These are phyloP conservation scores for Yamadazyma atlantica DNA, from an alignment of 1,139 yeast genomes.

Conservation along the genomic window DNA sequence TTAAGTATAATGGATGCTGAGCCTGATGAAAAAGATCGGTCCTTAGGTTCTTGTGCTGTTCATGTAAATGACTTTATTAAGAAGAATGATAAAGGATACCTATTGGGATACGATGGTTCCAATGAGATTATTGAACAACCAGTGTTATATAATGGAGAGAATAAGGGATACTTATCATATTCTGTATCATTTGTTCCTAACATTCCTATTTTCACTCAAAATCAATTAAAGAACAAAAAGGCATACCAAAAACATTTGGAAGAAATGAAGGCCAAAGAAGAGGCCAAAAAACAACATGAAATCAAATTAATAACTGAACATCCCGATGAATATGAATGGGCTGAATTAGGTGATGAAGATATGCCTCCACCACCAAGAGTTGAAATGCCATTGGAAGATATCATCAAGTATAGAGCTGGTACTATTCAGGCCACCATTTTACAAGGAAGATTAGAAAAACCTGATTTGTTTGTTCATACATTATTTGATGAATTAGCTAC, in stretches of 20 bases:
- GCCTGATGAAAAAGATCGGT: conserved; percentile 59
- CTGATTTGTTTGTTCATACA: conserved; percentile 54
- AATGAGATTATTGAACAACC: conserved; percentile 46
- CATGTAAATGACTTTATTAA: conserved; percentile 50
- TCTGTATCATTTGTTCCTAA: conserved; percentile 65
- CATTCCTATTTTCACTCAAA: conserved; percentile 58
- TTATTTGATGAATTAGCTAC: conserved; percentile 63
- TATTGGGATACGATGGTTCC: conserved; percentile 52
- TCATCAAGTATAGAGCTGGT: conserved; percentile 61
- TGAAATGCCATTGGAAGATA: conserved; percentile 52
- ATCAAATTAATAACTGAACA: conserved; percentile 52
- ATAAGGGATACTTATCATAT: conserved; percentile 52
- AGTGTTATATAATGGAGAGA: conserved; percentile 42
- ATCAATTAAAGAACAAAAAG: conserved; percentile 45
- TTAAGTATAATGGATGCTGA: conserved; percentile 68
- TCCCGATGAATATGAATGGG: conserved; percentile 67
- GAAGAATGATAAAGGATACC: conserved; percentile 46
- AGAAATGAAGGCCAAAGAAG: conserved; percentile 36
- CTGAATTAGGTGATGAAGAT: conserved; percentile 51
- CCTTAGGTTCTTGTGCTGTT: conserved; percentile 58
- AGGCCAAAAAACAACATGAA: conserved; percentile 35
- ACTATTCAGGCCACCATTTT: conserved; percentile 52
- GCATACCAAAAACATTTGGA: conserved; percentile 31
- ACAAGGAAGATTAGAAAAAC: conserved; percentile 46
- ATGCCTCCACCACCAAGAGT: conserved; percentile 44